Conservation (phyloP, 768 basidiomycete genomes). For the Mrakia blollopis region DNA sequence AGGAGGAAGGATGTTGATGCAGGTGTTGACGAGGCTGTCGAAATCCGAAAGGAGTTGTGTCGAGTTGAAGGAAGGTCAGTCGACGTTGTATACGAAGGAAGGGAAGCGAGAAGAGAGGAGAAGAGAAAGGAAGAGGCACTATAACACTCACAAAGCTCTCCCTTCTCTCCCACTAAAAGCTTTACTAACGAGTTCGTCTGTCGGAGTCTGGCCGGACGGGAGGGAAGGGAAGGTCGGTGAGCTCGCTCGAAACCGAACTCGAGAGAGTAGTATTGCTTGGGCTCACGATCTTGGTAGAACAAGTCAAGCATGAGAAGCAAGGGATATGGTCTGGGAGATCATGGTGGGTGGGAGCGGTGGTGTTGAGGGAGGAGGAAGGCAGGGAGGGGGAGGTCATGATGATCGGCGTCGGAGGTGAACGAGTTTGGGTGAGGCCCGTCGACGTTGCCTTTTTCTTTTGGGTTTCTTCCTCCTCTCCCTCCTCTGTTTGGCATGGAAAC, state of each 20-base stretch:
- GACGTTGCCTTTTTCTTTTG: no score
- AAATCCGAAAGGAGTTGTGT: no score
- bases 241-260: neutral
- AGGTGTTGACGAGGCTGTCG: constrained; percentile 43
- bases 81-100: no score
- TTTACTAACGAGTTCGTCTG: constrained; percentile 44
- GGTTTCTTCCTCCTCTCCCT: no score
- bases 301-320: neutral
- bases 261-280: no score
- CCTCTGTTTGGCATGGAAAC: no score
- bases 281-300: constrained; percentile 7
- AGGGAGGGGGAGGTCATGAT: constrained; percentile 45
- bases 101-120: neutral
- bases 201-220: constrained; percentile 35
- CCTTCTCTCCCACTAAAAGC: constrained; percentile 43
- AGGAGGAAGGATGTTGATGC: constrained; percentile 42
- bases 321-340: constrained; percentile 6
- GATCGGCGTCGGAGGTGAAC: constrained; percentile 85
- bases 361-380: neutral
- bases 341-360: constrained; percentile 6
- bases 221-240: neutral
- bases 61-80: neutral
- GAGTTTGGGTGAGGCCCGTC: neutral
- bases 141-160: constrained; percentile 40
- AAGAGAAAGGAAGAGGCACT: no score